These are phyloP conservation scores for Durio zibethinus DNA, from an alignment of 345 rosid species.

Conservation along the genomic window DNA sequence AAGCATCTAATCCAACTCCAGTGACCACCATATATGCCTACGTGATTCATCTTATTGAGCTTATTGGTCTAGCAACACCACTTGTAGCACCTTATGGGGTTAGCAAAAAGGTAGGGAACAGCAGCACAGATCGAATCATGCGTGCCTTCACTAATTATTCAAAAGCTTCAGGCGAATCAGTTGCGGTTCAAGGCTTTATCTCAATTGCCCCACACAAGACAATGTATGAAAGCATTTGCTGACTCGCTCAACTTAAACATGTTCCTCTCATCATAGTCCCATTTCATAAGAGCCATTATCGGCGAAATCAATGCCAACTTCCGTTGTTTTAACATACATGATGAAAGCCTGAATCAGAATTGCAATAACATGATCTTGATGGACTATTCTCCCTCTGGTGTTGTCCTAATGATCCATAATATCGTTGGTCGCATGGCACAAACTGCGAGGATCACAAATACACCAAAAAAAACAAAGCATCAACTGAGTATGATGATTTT, in stretches of 20 bases:
- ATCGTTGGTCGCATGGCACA: slow-evolving; percentile 14
- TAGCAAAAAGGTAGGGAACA: neutral
- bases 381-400: slow-evolving; percentile 25
- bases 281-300: slow-evolving; percentile 7
- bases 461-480: neutral
- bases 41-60: slow-evolving; percentile 21
- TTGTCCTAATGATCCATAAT: neutral
- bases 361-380: neutral
- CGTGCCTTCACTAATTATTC: slow-evolving; percentile 25
- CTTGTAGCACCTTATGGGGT: slow-evolving; percentile 12
- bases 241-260: slow-evolving; percentile 21
- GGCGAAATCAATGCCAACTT: neutral
- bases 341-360: slow-evolving; percentile 10
- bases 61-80: slow-evolving; percentile 28
- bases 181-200: slow-evolving; percentile 18
- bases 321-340: slow-evolving; percentile 6
- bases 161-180: neutral
- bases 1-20: slow-evolving; percentile 20
- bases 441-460: neutral
- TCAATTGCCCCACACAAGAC: slow-evolving; percentile 24
- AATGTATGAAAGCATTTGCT: slow-evolving; percentile 34
- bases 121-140: slow-evolving; percentile 21
- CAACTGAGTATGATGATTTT: slow-evolving; percentile 5
- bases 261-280: slow-evolving; percentile 28
- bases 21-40: slow-evolving; percentile 17